phyloP scores from a whole-genome alignment of 2,329 filamentous ascomycete genomes.

The Sclerotinia borealis region DNA sequence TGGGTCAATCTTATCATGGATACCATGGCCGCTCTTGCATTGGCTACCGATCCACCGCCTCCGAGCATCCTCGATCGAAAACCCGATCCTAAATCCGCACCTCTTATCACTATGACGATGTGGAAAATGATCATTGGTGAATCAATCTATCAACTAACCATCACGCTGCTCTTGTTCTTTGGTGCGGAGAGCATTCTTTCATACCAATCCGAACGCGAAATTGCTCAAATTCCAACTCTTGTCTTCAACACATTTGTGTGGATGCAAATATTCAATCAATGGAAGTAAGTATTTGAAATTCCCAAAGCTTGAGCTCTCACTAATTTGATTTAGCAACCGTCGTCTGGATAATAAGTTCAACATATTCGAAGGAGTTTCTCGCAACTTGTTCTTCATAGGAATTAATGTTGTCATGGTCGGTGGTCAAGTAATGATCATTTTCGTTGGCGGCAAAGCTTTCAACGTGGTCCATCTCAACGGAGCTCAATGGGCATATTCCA shows the following conservation, averaged over 20 bases:
- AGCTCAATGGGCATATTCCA: constrained; percentile 81
- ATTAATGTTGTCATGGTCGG: constrained; percentile 86
- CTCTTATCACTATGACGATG: constrained; percentile 83
- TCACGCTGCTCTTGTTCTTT: constrained; percentile 79
- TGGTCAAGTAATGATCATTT: constrained; percentile 84
- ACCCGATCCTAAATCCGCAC: constrained; percentile 66
- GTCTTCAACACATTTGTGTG: constrained; percentile 98
- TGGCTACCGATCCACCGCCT: constrained; percentile 68
- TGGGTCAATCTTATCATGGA: constrained; percentile 88
- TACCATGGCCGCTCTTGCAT: constrained; percentile 71
- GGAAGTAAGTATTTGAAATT: constrained; percentile 61
- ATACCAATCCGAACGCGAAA: constrained; percentile 43
- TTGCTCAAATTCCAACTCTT: constrained; percentile 62
- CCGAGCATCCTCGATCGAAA: constrained; percentile 64
- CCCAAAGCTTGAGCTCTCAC: background rate
- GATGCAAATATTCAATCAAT: constrained; percentile 99
- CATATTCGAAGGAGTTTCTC: constrained; percentile 80
- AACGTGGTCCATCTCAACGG: constrained; percentile 53
- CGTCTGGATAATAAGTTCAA: constrained; percentile 93
- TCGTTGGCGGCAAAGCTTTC: constrained; percentile 77
- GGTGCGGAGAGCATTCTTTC: constrained; percentile 56
- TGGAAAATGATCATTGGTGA: constrained; percentile 99
- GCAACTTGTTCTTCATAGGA: constrained; percentile 82
- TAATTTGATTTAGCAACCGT: constrained; percentile 57
- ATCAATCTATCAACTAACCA: constrained; percentile 76